Evolutionary conservation across 495 filamentous ascomycete species (phyloP).

Genomic region (Penicillium canariense): DNA sequence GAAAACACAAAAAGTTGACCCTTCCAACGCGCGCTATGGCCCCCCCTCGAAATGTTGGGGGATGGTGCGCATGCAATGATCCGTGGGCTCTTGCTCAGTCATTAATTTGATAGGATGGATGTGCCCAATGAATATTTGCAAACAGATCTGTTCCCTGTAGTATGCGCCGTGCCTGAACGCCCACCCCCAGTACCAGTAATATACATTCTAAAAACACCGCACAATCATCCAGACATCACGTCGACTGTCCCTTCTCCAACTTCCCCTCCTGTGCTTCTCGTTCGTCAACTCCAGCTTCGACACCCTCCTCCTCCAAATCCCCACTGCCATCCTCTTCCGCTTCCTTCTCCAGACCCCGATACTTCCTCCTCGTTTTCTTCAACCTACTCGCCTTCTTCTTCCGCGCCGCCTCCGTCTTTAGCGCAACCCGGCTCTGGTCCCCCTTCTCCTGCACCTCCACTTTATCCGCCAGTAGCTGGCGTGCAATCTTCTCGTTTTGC

Average conservation of each 20-base stretch:
- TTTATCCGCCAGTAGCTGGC: conserved; percentile 70
- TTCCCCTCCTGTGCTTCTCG: conserved; percentile 27
- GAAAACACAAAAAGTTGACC: conserved; percentile 6
- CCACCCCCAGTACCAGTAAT: background rate
- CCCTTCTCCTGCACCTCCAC: conserved; percentile 69
- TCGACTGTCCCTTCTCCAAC: conserved; percentile 1
- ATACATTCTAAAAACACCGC: background rate
- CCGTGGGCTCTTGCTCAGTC: background rate
- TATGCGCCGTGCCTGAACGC: background rate
- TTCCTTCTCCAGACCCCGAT: conserved; percentile 48
- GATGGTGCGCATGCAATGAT: conserved; percentile 10
- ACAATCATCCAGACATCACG: background rate
- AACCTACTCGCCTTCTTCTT: conserved; percentile 64
- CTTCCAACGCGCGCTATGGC: background rate
- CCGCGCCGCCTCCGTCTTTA: conserved; percentile 52
- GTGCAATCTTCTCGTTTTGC: conserved; percentile 88
- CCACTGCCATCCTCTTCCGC: conserved; percentile 39
- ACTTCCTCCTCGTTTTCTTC: conserved; percentile 69
- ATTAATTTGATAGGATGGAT: background rate
- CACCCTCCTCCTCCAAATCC: conserved; percentile 31
- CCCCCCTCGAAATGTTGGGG: background rate
- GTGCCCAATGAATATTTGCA: background rate
- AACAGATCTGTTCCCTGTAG: background rate
- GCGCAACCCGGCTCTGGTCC: conserved; percentile 52
- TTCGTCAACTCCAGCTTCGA: conserved; percentile 49